Conservation (phyloP, 1,139 yeast genomes). For the Sugiyamaella neomexicana region DNA sequence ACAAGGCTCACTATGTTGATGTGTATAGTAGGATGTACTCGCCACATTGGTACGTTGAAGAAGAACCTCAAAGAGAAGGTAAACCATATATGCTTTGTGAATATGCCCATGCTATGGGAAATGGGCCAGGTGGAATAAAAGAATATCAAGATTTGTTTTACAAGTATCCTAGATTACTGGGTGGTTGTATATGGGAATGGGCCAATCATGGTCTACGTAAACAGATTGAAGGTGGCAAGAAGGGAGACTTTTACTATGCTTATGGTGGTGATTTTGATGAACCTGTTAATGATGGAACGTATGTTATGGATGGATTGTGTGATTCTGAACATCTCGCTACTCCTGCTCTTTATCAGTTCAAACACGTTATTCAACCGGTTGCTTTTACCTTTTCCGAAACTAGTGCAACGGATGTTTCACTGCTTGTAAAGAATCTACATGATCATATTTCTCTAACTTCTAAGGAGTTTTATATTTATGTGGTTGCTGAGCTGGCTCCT, state of each 20-base stretch:
- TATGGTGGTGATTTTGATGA: slow-evolving; percentile 46
- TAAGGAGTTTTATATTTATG: slow-evolving; percentile 10
- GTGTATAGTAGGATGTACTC: slow-evolving; percentile 43
- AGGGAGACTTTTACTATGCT: slow-evolving; percentile 29
- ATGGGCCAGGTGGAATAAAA: slow-evolving; percentile 42
- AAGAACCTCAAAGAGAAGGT: slow-evolving; percentile 29
- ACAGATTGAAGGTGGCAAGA: slow-evolving; percentile 24
- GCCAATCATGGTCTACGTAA: slow-evolving; percentile 41
- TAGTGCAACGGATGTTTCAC: slow-evolving; percentile 10
- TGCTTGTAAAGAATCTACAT: slow-evolving; percentile 18
- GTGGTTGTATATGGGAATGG: slow-evolving; percentile 47
- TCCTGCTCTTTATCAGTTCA: slow-evolving; percentile 41
- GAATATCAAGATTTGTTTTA: slow-evolving; percentile 42
- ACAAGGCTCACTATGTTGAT: slow-evolving; percentile 37
- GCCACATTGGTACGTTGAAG: slow-evolving; percentile 31
- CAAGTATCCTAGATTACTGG: slow-evolving; percentile 38
- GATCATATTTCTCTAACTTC: slow-evolving; percentile 15
- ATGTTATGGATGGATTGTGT: slow-evolving; percentile 43
- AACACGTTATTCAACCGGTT: slow-evolving; percentile 40
- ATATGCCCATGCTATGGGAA: slow-evolving; percentile 46
- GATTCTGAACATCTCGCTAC: slow-evolving; percentile 41
- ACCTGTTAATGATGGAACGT: slow-evolving; percentile 41
- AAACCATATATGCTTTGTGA: slow-evolving; percentile 43
- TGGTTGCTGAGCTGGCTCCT: slow-evolving; percentile 18
- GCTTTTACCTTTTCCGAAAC: slow-evolving; percentile 23